Base-by-base conservation (phyloP, 176 grass and related monocot genomes). In the Secale cereale region DNA sequence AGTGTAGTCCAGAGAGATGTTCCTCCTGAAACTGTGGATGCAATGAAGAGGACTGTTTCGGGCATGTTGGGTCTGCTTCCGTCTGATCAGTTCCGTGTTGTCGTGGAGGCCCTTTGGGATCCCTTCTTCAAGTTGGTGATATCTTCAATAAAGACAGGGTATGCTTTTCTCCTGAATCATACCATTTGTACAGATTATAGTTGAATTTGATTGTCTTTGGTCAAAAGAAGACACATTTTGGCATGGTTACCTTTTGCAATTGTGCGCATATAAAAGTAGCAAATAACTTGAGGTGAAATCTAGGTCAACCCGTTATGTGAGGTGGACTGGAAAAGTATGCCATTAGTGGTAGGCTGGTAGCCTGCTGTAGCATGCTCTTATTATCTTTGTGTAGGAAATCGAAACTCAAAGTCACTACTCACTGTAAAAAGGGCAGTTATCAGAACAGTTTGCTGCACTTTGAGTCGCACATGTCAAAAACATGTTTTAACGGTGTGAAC, bases 131-230 rank as follows among this genome's bases (percentile, higher is more conserved):
- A 94, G 74, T 74, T 96, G 76, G 82, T 96, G 61, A 86, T 95
- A 82, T 95, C 97, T 88, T 99, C 93, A 46, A 94, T 94, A 87
- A 96, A 89, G 91, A 96, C 93, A 41, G 97, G 91, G 97, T 99
- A 99, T 86, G 83, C 50, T 88, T 84, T 85, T 77, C 60, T 88
- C 13, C 31, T 33, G 15, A 69, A 68, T 36, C 20, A 35, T 76
- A 27, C 8, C 61, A 32, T 59, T 65, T 28, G 2, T 52, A 66
- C 67, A 32, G 25, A 45, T 45, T 41, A 52, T 17, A 6, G 43
- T 77, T 89, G 45, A 74, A 50, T 64, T 74, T 87, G 30, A 63
- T 41, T 37, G 59, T 76, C 22, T 59, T 4, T 48, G 52, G 76
- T 84, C 64, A 77, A 84, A 50, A 69, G 68, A 68, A 84, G 13